Conservation (phyloP, 1,139 yeast genomes). For the Saccharomycopsis phalli region DNA sequence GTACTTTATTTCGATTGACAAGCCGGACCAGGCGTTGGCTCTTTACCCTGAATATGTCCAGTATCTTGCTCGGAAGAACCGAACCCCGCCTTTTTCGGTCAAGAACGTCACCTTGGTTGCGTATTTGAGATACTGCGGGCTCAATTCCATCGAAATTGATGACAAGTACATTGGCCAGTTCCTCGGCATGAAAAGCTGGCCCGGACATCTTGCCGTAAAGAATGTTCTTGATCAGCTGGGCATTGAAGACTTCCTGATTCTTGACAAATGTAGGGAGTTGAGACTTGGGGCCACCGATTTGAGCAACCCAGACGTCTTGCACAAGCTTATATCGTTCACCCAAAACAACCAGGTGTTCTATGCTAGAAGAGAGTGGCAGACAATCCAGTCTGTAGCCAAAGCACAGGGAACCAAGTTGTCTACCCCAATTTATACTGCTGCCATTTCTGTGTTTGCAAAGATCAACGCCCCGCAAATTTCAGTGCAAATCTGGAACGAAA, state of each 20-base stretch:
- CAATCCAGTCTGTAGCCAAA: conserved; percentile 15
- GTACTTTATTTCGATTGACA: conserved; percentile 23
- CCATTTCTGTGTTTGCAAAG: conserved; percentile 30
- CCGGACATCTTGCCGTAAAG: not conserved
- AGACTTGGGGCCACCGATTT: conserved; percentile 22
- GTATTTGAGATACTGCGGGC: conserved; percentile 23
- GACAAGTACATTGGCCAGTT: not conserved
- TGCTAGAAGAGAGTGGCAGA: conserved; percentile 19
- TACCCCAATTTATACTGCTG: conserved; percentile 28
- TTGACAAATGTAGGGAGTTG: conserved; percentile 24
- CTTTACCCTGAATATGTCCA: conserved; percentile 30
- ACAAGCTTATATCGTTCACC: conserved; percentile 16
- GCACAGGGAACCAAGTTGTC: conserved; percentile 20
- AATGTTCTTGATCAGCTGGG: not conserved
- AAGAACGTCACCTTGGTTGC: conserved; percentile 25
- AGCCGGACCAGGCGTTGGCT: conserved; percentile 26
- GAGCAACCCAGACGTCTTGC: conserved; percentile 16
- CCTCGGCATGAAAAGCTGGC: not conserved
- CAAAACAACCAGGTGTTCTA: conserved; percentile 16
- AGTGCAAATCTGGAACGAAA: conserved; percentile 33
- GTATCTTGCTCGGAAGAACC: conserved; percentile 22
- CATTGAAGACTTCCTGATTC: not conserved
- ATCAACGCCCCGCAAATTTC: conserved; percentile 27
- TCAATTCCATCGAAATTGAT: conserved; percentile 16
- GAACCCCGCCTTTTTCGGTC: conserved; percentile 19